A percentile compares a stretch with the other conserved stretches of the same genome.
Evolutionary conservation across 2,329 filamentous ascomycete genomes (phyloP).

Genomic region (Raffaelea arxii): DNA sequence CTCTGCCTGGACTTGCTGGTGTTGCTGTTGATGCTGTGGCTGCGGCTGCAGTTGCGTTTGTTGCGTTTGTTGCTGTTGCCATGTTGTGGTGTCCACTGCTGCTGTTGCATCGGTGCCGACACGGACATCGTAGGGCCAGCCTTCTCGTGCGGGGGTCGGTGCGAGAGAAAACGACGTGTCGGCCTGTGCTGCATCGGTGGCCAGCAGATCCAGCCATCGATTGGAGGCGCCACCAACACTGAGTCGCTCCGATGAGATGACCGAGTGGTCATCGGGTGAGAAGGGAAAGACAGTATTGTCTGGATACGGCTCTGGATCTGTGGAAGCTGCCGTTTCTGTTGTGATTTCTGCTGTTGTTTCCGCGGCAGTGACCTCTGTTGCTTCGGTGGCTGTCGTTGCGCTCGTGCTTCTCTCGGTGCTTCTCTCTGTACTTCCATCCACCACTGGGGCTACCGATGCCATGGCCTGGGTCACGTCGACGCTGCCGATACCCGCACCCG

Average conservation of each 20-base stretch:
- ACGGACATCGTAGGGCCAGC: background rate
- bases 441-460: too few relatives aligned
- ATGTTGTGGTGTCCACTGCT: background rate
- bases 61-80: constrained; percentile 9
- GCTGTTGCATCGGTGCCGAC: background rate
- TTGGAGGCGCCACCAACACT: constrained; percentile 20
- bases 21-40: constrained; percentile 11
- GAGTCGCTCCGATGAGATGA: constrained; percentile 17
- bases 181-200: constrained; percentile 21
- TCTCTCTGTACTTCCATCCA: too few relatives aligned
- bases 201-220: constrained; percentile 21
- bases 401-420: too few relatives aligned
- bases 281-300: too few relatives aligned
- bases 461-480: too few relatives aligned
- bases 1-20: constrained; percentile 6
- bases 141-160: background rate
- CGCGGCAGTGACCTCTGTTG: too few relatives aligned
- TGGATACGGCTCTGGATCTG: too few relatives aligned
- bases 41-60: constrained; percentile 7
- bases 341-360: too few relatives aligned
- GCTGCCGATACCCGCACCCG: too few relatives aligned
- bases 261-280: too few relatives aligned
- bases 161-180: constrained; percentile 18
- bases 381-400: too few relatives aligned
- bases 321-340: too few relatives aligned